Percentiles rank a stretch among this genome's conserved stretches.
Conservation (phyloP, 345 rosid species). For the Aquilaria yunnanensis region DNA sequence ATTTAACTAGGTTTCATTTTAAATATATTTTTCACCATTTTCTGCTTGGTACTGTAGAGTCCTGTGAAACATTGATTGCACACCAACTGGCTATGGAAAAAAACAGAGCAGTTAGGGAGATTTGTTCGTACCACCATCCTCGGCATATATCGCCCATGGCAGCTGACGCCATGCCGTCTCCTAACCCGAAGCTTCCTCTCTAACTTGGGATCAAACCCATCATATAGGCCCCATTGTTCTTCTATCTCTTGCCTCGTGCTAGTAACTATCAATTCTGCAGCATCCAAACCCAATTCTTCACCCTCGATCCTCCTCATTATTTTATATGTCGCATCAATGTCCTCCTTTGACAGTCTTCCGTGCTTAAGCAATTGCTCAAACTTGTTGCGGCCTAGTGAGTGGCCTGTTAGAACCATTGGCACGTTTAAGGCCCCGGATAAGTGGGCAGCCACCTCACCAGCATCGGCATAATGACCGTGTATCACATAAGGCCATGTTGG, state of each 20-base stretch:
- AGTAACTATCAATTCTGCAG: constrained; percentile 59
- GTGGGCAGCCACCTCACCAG: constrained; percentile 57
- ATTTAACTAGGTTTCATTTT: constrained; percentile 8
- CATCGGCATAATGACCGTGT: constrained; percentile 77
- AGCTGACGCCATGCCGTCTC: constrained; percentile 60
- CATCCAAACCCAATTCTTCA: constrained; percentile 56
- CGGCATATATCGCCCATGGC: constrained; percentile 60
- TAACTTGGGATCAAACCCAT: constrained; percentile 58
- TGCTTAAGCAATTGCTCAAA: constrained; percentile 63
- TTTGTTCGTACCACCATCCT: constrained; percentile 53
- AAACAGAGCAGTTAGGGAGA: neutral
- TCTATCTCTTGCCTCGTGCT: constrained; percentile 78
- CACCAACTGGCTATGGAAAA: neutral
- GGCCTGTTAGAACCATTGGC: constrained; percentile 69
- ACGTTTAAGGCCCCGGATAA: constrained; percentile 54
- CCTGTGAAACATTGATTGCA: neutral
- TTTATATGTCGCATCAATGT: constrained; percentile 51
- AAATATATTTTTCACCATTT: neutral
- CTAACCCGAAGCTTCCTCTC: constrained; percentile 63
- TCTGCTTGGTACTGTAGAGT: neutral
- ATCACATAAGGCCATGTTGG: constrained; percentile 67
- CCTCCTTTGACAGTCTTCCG: constrained; percentile 56
- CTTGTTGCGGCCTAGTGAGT: constrained; percentile 65
- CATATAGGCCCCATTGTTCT: constrained; percentile 74
- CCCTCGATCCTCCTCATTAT: constrained; percentile 59